phyloP scores from a whole-genome alignment of 2,329 filamentous ascomycete species.

The Emmonsiellopsis sp. region DNA sequence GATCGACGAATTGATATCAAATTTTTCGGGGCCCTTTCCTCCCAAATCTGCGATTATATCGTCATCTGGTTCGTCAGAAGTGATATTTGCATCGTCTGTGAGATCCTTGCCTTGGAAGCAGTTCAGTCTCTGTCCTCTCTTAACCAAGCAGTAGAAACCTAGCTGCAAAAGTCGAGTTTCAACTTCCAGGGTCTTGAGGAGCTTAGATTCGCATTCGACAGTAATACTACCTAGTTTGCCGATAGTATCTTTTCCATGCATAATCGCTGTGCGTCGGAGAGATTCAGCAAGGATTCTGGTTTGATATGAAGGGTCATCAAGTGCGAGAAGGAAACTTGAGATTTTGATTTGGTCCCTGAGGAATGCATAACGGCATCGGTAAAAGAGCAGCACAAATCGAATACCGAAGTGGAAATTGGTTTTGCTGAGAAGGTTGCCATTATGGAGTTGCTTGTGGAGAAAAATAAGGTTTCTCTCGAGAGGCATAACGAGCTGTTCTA shows the following conservation, averaged over 20 bases:
- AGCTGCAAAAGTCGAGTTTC: slow-evolving; percentile 18
- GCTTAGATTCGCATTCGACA: slow-evolving; percentile 2
- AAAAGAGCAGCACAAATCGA: slow-evolving; percentile 16
- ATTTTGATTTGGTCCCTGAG: slow-evolving; percentile 16
- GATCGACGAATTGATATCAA: slow-evolving; percentile 1
- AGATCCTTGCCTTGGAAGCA: neutral
- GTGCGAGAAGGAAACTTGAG: slow-evolving; percentile 8
- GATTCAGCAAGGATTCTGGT: slow-evolving; percentile 13
- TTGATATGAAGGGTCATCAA: slow-evolving; percentile 15
- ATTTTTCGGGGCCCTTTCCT: neutral
- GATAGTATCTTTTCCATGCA: slow-evolving; percentile 11
- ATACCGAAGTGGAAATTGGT: slow-evolving; percentile 16
- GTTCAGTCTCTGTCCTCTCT: neutral
- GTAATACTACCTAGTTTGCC: slow-evolving; percentile 10
- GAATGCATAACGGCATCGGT: slow-evolving; percentile 12
- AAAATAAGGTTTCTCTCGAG: slow-evolving; percentile 11
- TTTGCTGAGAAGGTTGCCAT: slow-evolving; percentile 17
- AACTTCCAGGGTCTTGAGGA: slow-evolving; percentile 15
- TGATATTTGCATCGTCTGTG: neutral
- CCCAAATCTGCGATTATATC: neutral
- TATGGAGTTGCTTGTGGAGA: slow-evolving; percentile 9
- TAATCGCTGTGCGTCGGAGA: slow-evolving; percentile 8
- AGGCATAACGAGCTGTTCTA: slow-evolving; percentile 11
- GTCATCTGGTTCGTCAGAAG: neutral
- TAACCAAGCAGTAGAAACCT: slow-evolving; percentile 10